Evolutionary conservation across 2,329 filamentous ascomycete genomes (phyloP).

Genomic region (Venturiaceae sp.): DNA sequence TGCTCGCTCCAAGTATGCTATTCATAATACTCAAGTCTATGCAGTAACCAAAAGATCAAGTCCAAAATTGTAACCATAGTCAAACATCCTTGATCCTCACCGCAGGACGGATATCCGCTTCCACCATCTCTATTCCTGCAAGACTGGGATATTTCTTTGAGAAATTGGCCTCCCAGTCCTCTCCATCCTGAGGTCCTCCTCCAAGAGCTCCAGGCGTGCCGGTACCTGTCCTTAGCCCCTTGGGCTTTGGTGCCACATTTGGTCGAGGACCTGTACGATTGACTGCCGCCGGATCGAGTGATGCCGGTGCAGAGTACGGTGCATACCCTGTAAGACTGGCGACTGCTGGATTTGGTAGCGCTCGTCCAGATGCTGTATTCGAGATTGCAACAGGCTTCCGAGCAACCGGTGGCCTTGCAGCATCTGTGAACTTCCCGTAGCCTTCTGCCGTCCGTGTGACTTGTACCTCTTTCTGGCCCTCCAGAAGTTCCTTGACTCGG

Average conservation of each 20-base stretch:
- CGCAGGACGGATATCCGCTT: conserved; percentile 41
- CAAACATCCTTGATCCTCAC: conserved; percentile 4
- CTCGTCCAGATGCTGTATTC: neutral
- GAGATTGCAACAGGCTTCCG: conserved; percentile 6
- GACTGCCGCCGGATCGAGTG: conserved; percentile 1
- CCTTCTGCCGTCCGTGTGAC: conserved; percentile 69
- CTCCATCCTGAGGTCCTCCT: conserved; percentile 20
- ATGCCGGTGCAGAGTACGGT: neutral
- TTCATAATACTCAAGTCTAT: neutral
- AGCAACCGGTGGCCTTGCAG: neutral
- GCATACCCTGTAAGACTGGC: neutral
- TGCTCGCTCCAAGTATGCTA: conserved; percentile 1
- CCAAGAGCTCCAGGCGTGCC: neutral
- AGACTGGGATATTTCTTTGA: conserved; percentile 80
- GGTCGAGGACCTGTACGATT: conserved; percentile 28
- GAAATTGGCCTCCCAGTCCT: conserved; percentile 63
- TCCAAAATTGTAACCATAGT: neutral
- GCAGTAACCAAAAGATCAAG: neutral
- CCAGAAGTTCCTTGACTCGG: conserved; percentile 75
- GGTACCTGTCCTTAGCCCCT: conserved; percentile 3
- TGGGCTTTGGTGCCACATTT: conserved; percentile 38
- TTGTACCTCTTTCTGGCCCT: conserved; percentile 57
- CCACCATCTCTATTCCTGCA: conserved; percentile 79
- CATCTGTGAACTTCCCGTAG: conserved; percentile 76
- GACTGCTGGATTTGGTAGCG: neutral